Percentiles rank a stretch among this genome's conserved stretches.
phyloP scores from a whole-genome alignment of 2,329 filamentous ascomycete species.

The Calonectria pseudoreteaudii region DNA sequence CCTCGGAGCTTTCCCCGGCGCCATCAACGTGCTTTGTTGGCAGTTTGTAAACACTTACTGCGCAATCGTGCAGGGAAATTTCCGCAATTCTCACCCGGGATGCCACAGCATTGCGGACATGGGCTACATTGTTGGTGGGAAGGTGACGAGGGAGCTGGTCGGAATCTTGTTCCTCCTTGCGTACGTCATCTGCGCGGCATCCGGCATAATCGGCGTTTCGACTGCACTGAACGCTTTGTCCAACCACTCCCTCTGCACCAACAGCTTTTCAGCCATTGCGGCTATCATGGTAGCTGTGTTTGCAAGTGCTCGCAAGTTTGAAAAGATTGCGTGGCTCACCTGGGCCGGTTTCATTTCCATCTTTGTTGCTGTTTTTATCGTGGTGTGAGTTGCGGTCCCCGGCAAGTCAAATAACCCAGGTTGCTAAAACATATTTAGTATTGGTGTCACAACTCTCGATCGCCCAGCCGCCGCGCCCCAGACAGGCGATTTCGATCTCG shows the following conservation, averaged over 20 bases:
- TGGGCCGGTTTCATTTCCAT: constrained; percentile 45
- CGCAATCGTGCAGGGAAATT: constrained; percentile 42
- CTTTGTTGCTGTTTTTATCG: constrained; percentile 43
- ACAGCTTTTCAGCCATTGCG: constrained; percentile 40
- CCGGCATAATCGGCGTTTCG: constrained; percentile 19
- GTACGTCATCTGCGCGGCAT: constrained; percentile 39
- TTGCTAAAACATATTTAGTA: constrained; percentile 19
- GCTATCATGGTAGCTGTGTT: constrained; percentile 40
- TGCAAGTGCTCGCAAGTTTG: constrained; percentile 45
- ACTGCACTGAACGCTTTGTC: constrained; percentile 32
- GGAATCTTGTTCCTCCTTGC: constrained; percentile 37
- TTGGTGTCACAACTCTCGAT: constrained; percentile 42
- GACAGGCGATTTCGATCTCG: constrained; percentile 44
- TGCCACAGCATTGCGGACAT: constrained; percentile 44
- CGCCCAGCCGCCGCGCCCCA: constrained; percentile 23
- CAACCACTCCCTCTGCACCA: constrained; percentile 32
- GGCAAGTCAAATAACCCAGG: background rate
- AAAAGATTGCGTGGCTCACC: constrained; percentile 44
- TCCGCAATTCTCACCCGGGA: constrained; percentile 39
- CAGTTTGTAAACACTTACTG: constrained; percentile 42
- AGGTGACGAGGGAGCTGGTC: constrained; percentile 37
- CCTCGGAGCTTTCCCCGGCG: constrained; percentile 39
- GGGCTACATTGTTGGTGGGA: constrained; percentile 37
- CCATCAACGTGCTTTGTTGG: constrained; percentile 33
- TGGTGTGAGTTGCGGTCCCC: constrained; percentile 39